phyloP scores from a whole-genome alignment of 257 asterid species.

The Fraxinus americana region DNA sequence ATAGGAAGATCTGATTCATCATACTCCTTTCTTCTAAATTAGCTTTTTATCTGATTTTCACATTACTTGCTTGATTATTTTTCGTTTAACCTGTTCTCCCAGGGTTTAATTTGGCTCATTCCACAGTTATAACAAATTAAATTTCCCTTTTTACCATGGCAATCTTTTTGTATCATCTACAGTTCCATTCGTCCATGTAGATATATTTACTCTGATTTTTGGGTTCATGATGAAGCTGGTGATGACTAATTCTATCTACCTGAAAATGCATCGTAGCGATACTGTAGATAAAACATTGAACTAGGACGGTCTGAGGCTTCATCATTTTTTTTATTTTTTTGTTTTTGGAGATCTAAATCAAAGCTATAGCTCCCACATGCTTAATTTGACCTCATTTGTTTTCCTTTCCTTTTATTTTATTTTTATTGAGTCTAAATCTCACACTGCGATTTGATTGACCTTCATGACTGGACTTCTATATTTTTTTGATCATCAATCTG shows the following conservation, averaged over 20 bases:
- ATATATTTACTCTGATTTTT: not conserved
- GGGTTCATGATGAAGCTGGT: slow-evolving; percentile 26
- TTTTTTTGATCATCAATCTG: not conserved
- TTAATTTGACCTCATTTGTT: not conserved
- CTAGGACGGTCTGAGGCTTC: slow-evolving; percentile 72
- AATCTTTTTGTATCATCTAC: not conserved
- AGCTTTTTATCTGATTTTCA: not conserved
- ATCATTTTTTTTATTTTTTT: not conserved
- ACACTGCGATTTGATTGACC: not conserved
- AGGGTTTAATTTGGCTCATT: not conserved
- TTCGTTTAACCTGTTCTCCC: not conserved
- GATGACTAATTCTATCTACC: slow-evolving; percentile 36
- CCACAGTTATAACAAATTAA: not conserved
- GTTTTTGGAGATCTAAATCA: not conserved
- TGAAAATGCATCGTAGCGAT: slow-evolving; percentile 27
- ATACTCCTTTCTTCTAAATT: not conserved
- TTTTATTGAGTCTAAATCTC: not conserved
- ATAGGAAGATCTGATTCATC: slow-evolving; percentile 94
- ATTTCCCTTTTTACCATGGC: not conserved
- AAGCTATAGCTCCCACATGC: not conserved
- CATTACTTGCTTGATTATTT: not conserved
- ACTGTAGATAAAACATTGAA: slow-evolving; percentile 38
- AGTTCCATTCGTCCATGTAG: not conserved
- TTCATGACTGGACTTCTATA: no score
- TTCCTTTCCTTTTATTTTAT: not conserved